Conservation (phyloP, 331 rosid species). For the Malus hybrid region DNA sequence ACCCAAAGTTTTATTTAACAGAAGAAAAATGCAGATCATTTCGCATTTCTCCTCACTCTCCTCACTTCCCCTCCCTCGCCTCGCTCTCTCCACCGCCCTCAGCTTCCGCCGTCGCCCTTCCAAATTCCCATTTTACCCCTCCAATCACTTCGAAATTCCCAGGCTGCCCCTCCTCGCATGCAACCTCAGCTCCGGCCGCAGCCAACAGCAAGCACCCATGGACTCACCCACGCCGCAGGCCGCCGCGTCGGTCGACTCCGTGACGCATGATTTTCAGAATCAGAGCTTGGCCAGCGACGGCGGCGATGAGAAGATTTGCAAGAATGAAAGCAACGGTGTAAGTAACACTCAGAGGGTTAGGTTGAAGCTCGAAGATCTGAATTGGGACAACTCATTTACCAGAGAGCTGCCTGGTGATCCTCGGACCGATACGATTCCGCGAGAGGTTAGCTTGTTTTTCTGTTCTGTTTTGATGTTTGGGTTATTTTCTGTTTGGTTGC, state of each 20-base stretch:
- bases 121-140: constrained; percentile 37
- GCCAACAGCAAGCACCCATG: constrained; percentile 30
- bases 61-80: background rate
- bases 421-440: constrained; percentile 54
- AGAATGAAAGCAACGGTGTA: background rate
- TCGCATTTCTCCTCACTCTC: constrained; percentile 29
- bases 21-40: constrained; percentile 20
- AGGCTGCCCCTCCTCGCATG: constrained; percentile 24
- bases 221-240: constrained; percentile 40
- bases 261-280: constrained; percentile 51
- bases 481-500: constrained; percentile 3
- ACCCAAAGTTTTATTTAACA: background rate
- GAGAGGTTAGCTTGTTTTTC: constrained; percentile 50
- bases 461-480: background rate
- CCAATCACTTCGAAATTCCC: background rate
- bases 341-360: background rate
- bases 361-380: constrained; percentile 65
- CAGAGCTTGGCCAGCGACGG: constrained; percentile 34
- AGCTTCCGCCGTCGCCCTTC: constrained; percentile 6
- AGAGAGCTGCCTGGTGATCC: constrained; percentile 73
- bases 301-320: background rate
- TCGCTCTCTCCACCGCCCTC: constrained; percentile 20
- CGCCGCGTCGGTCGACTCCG: constrained; percentile 47
- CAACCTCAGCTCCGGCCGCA: constrained; percentile 15
- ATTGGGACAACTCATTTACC: constrained; percentile 88